Base-by-base conservation (phyloP, 2,329 filamentous ascomycete genomes). In the Xylaria sp. region DNA sequence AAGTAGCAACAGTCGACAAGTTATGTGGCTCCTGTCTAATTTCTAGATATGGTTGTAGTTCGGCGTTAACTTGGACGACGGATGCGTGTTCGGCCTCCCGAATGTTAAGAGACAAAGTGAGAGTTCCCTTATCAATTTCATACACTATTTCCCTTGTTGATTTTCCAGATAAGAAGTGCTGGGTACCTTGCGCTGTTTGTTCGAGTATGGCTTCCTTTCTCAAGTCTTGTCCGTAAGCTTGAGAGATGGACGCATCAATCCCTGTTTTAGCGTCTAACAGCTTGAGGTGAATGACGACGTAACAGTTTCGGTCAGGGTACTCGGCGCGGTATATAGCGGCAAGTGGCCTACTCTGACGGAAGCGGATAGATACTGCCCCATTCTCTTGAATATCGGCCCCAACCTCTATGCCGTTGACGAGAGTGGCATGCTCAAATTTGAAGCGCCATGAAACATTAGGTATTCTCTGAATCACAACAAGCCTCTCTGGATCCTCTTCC, bases 51-150 rank as follows among this genome's bases (percentile, higher is more conserved):
- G 46, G 18, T 41, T 31, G 28, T 51, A 18, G 34, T 56, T 44
- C n/a, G 12, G 18, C 48, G 12, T 31, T 37, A 9, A 65, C 37
- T 59, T 51, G 37, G 1, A 65, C 15, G 18, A 65, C 28, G 8
- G 55, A 65, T 25, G 63, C 55, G 59, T 65, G 63, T 54, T 65
- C 63, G 8, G 63, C 55, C 6, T 65, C 55, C 31, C 63, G 55
- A 34, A 59, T 59, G 7, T 7, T 34, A 13, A 58, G 55, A 15
- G 55, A 65, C 48, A 65, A 54, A 9, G 2, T 54, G 25, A 31
- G 46, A 6, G 20, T 54, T 10, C n/a, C 55, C 9, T n/a, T 1
- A 39, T 34, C 2, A 46, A 13, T 54, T 34, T 44, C 23, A 37
- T 59, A 13, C 12, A 28, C 46, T 39, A 25, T 48, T n/a, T 13